Evolutionary conservation across 2,329 filamentous ascomycete genomes (phyloP), one percentile per base, ranked within the genome.

Genomic region (Aureobasidium mangrovei): DNA sequence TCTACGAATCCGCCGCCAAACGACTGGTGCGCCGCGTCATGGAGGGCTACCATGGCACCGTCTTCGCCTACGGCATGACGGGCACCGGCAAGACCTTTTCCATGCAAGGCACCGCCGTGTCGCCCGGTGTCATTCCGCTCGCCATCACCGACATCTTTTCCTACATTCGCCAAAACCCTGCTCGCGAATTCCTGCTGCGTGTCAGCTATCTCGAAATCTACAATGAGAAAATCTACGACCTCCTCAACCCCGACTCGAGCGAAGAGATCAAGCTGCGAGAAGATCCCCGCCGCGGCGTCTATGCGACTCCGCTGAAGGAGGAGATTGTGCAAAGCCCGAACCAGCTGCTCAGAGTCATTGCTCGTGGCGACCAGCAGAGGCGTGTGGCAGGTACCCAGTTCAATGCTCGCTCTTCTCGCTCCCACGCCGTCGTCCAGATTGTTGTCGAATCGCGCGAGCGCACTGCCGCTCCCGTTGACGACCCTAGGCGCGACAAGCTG

Each of bases 181-280:
- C 90, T 35, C 81, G 93, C 57, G 93, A 98, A 66, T 98, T 98
- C 61, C 72, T 98, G 55, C 79, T 98, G 55, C 85, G 93, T 59
- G 93, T 98, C 66, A 97, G 91, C 75, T 98, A 98, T 67, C 77
- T 98, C 59, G 93, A 98, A 73, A 98, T 98, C 58, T 98, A 98
- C 73, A 98, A 98, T 65, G 93, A 98, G 68, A 94, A 82, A 70
- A 97, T 98, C 56, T 88, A 96, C 66, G 93, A 98, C 70, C 75
- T 98, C 47, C 76, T 98, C 42, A 91, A 86, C 60, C 85, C 89
- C 68, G 78, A 61, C 46, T 62, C 88, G 1, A 77, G 80, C 1
- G 93, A 98, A 62, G 93, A 98, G 67, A 98, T 98, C 71, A 97
- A 98, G 70, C 74, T 98, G 54, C 85, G 93, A 24, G 93, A 98